These are phyloP conservation scores for Ceriops tagal DNA, from an alignment of 345 rosid species.

Conservation along the genomic window DNA sequence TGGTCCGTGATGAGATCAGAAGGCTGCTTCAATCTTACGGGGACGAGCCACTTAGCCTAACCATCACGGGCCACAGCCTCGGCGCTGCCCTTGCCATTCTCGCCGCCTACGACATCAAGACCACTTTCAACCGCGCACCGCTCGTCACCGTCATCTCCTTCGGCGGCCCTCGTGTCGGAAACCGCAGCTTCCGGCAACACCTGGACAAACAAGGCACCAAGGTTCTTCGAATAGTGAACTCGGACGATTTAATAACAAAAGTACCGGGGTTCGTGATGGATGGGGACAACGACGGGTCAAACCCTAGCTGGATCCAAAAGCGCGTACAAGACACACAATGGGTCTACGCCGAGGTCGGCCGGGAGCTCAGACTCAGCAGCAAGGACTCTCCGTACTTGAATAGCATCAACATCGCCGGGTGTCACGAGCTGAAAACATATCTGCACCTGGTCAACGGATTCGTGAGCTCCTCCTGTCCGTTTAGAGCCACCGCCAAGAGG, in stretches of 20 bases:
- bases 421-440: conserved; percentile 30
- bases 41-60: conserved; percentile 26
- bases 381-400: conserved; percentile 23
- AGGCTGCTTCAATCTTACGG: conserved; percentile 17
- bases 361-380: conserved; percentile 27
- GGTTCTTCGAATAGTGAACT: conserved; percentile 25
- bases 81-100: conserved; percentile 30
- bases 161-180: conserved; percentile 34
- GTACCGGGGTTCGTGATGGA: conserved; percentile 27
- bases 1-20: conserved; percentile 19
- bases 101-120: conserved; percentile 21
- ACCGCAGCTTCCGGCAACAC: conserved; percentile 16
- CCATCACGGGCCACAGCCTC: conserved; percentile 31
- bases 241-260: conserved; percentile 30
- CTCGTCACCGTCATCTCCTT: conserved; percentile 24
- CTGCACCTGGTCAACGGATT: conserved; percentile 40
- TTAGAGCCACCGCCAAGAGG: conserved; percentile 33
- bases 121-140: conserved; percentile 3
- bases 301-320: conserved; percentile 25
- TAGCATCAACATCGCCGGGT: conserved; percentile 14
- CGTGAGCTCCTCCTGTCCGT: conserved; percentile 49
- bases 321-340: conserved; percentile 22
- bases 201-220: conserved; percentile 21
- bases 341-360: conserved; percentile 24
- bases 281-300: background rate